Evolutionary conservation across 2,329 filamentous ascomycete genomes (phyloP).

Genomic region (Claviceps citrina): DNA sequence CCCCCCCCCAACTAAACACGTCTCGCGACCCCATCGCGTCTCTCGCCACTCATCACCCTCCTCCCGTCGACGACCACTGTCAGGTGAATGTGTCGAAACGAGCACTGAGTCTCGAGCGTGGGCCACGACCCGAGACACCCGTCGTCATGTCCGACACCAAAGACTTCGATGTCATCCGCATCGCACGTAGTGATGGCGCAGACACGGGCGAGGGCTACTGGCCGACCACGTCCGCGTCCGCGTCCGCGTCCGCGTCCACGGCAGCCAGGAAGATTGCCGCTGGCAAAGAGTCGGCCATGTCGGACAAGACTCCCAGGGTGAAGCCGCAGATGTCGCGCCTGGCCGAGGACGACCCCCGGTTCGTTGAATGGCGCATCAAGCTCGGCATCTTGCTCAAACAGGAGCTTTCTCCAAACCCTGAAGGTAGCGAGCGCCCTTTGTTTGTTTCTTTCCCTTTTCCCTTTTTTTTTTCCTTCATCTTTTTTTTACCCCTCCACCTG

Average conservation of each 20-base stretch:
- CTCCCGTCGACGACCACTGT: neutral
- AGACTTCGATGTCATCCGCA: slow-evolving; percentile 26
- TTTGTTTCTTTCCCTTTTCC: no score
- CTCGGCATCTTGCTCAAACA: slow-evolving; percentile 30
- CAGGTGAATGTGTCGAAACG: neutral
- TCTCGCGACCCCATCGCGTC: neutral
- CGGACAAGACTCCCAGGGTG: slow-evolving; percentile 22
- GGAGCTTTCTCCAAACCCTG: slow-evolving; percentile 25
- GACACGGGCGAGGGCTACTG: slow-evolving; percentile 31
- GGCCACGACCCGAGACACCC: neutral
- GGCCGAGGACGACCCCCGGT: slow-evolving; percentile 27
- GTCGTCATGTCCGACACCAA: slow-evolving; percentile 20
- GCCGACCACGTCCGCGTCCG: slow-evolving; percentile 21
- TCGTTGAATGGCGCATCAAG: slow-evolving; percentile 30
- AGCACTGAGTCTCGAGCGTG: neutral
- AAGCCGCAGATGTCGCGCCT: slow-evolving; percentile 30
- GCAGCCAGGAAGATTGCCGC: slow-evolving; percentile 20
- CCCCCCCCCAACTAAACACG: no score
- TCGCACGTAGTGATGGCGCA: slow-evolving; percentile 30
- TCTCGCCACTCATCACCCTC: neutral
- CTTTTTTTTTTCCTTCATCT: neutral
- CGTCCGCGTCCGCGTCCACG: slow-evolving; percentile 15
- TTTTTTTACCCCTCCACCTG: neutral
- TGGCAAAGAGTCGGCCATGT: slow-evolving; percentile 17
- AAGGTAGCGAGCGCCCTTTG: slow-evolving; percentile 20